These are phyloP conservation scores for Eucalyptus paniculata DNA, from an alignment of 345 rosid species.

Conservation along the genomic window DNA sequence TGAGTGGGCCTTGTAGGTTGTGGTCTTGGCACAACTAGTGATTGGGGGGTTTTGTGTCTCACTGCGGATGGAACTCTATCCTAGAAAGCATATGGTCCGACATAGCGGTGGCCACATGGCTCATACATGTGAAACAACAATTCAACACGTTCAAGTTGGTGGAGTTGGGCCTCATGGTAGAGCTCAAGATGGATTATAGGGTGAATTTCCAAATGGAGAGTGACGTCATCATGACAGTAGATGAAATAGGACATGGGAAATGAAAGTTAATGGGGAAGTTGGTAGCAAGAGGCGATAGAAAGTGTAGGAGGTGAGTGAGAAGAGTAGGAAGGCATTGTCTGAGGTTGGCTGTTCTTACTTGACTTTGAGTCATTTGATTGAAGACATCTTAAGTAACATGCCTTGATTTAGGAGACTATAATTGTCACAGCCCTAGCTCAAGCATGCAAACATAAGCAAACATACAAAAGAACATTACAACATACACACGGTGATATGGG, in stretches of 20 bases:
- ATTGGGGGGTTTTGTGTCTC: constrained; percentile 43
- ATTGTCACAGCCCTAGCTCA: too few species aligned
- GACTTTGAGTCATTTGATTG: constrained; percentile 7
- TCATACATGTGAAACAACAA: constrained; percentile 36
- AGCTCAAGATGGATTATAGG: neutral
- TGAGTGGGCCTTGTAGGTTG: constrained; percentile 36
- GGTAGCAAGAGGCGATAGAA: constrained; percentile 6
- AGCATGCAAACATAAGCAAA: too few species aligned
- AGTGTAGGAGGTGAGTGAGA: constrained; percentile 10
- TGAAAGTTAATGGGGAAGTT: constrained; percentile 17
- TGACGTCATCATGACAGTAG: neutral
- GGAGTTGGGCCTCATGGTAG: constrained; percentile 24
- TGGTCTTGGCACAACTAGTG: neutral
- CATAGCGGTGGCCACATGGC: constrained; percentile 37
- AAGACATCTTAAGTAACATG: neutral
- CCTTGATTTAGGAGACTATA: neutral
- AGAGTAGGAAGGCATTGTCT: constrained; percentile 9
- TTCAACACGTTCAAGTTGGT: constrained; percentile 33
- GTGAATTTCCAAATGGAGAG: neutral
- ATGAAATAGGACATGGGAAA: constrained; percentile 24
- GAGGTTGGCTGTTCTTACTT: constrained; percentile 35
- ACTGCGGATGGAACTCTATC: constrained; percentile 45
- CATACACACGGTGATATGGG: too few species aligned
- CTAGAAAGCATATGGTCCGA: constrained; percentile 44
- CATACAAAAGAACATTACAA: too few species aligned